A percentile compares a stretch with the other conserved stretches of the same genome.
Conservation (phyloP, 805 yeast species). For the Cyberlindnera mississippiensis region DNA sequence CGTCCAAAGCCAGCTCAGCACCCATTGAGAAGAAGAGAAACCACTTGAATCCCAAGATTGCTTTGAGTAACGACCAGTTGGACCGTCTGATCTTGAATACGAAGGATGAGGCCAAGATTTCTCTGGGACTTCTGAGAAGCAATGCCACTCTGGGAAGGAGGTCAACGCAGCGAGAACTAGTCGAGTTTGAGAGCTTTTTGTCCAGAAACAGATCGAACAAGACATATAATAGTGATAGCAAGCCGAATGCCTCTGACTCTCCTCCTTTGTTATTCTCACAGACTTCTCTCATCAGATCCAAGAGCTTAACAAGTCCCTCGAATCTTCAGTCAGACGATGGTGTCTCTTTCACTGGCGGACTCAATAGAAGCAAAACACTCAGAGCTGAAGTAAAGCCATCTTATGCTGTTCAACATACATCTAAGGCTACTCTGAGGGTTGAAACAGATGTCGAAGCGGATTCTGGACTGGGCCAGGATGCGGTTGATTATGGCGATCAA, state of each 20-base stretch:
- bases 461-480: not conserved
- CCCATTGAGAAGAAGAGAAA: not conserved
- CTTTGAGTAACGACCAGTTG: constrained; percentile 9
- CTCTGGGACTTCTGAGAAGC: constrained; percentile 2
- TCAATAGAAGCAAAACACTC: constrained; percentile 2
- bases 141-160: not conserved
- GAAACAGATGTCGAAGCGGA: too few relatives aligned
- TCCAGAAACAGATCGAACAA: not conserved
- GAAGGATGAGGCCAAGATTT: not conserved
- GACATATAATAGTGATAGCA: not conserved
- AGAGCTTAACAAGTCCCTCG: constrained; percentile 11
- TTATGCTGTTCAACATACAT: too few relatives aligned
- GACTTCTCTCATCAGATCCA: constrained; percentile 3
- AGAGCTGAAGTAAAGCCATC: not conserved
- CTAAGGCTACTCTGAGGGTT: too few relatives aligned
- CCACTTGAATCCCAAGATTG: not conserved
- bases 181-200: not conserved
- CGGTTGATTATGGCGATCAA: not conserved
- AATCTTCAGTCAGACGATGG: not conserved
- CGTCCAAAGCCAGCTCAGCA: not conserved
- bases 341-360: constrained; percentile 2
- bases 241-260: not conserved
- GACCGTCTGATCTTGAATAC: constrained; percentile 8
- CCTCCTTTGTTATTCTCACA: constrained; percentile 14
- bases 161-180: constrained; percentile 1